phyloP scores from a whole-genome alignment of 1,139 yeast genomes.

The Sugiyamaella neomexicana region DNA sequence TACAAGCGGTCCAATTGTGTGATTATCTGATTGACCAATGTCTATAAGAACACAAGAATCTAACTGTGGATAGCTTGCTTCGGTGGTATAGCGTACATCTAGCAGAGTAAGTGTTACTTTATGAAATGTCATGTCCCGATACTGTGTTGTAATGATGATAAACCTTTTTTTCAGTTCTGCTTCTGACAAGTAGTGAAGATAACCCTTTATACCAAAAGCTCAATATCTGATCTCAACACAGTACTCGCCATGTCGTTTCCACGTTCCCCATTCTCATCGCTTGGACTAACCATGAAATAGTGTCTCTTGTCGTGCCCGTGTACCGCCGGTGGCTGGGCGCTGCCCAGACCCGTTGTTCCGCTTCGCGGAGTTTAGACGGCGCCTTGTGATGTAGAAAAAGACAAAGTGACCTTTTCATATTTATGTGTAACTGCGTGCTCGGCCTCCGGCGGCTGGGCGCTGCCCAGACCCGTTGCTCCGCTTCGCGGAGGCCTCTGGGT shows the following conservation, averaged over 20 bases:
- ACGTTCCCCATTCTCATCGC: not conserved
- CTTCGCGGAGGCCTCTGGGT: not conserved
- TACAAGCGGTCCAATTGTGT: not conserved
- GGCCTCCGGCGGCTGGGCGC: conserved; percentile 10
- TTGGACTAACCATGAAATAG: not conserved
- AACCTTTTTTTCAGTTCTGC: conserved; percentile 18
- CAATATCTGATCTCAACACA: conserved; percentile 10
- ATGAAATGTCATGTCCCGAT: too few species aligned
- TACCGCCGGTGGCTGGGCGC: conserved; percentile 4
- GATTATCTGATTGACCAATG: not conserved
- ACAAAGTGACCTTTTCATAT: too few species aligned
- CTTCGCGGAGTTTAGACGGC: not conserved
- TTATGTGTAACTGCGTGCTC: too few species aligned
- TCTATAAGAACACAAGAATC: too few species aligned
- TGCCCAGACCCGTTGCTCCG: conserved; percentile 10
- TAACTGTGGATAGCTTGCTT: too few species aligned
- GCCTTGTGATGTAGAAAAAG: too few species aligned
- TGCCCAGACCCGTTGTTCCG: not conserved
- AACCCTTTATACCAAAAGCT: conserved; percentile 16
- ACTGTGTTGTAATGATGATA: conserved; percentile 15
- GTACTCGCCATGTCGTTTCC: not conserved
- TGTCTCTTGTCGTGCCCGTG: not conserved
- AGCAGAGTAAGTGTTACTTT: too few species aligned
- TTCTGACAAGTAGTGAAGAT: conserved; percentile 17
- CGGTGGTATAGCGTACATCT: too few species aligned